Evolutionary conservation across 495 filamentous ascomycete species (phyloP).

Genomic region (Annulohypoxylon stygium): DNA sequence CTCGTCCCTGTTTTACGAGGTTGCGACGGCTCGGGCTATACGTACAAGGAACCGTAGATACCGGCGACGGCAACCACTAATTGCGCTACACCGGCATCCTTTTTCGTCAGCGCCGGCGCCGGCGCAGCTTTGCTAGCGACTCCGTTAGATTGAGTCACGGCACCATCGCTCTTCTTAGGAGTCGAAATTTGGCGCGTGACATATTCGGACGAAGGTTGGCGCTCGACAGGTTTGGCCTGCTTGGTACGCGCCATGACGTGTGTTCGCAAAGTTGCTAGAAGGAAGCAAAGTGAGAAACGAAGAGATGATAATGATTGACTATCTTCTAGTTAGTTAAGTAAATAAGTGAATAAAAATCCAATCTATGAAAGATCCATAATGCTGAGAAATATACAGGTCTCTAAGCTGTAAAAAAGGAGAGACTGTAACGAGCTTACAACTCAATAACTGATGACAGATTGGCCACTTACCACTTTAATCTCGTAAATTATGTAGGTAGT

Average conservation of each 20-base stretch:
- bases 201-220: slow-evolving; percentile 74
- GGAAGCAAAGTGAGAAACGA: slow-evolving; percentile 6
- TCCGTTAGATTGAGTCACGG: slow-evolving; percentile 57
- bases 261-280: slow-evolving; percentile 1
- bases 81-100: slow-evolving; percentile 71
- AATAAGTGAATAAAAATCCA: neutral
- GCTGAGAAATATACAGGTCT: slow-evolving; percentile 8
- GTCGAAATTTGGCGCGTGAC: slow-evolving; percentile 55
- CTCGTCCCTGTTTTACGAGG: neutral
- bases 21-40: slow-evolving; percentile 25
- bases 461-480: slow-evolving; percentile 43
- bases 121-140: slow-evolving; percentile 49
- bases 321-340: slow-evolving; percentile 12
- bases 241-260: slow-evolving; percentile 77
- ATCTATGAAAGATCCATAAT: slow-evolving; percentile 23
- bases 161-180: slow-evolving; percentile 48
- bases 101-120: slow-evolving; percentile 45
- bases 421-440: slow-evolving; percentile 29
- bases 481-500: neutral
- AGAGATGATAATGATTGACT: slow-evolving; percentile 14
- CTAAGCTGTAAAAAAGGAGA: slow-evolving; percentile 5
- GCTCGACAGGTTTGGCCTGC: slow-evolving; percentile 73
- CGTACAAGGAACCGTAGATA: slow-evolving; percentile 96
- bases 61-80: slow-evolving; percentile 89
- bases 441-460: slow-evolving; percentile 50